Base-by-base conservation (phyloP, 768 basidiomycete species). In the Lactarius psammicola region DNA sequence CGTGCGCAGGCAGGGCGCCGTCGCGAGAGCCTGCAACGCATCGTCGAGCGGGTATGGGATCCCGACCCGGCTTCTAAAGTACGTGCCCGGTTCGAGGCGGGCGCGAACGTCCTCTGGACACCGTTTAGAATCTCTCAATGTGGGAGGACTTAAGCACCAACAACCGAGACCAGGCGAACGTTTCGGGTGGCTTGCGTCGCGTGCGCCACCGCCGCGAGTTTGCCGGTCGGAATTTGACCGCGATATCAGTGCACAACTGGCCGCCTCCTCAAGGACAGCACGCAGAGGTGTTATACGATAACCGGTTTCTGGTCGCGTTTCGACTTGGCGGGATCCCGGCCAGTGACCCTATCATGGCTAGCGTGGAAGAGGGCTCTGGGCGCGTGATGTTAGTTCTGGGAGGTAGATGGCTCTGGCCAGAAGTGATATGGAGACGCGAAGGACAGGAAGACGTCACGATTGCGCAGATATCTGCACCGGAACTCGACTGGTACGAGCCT, bases 1-100 rank as follows among this genome's bases (percentile, higher is more conserved):
- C 81, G 78, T 9, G 84, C 91, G 2, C 86, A 91, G 68, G 84
- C 80, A 2, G 75, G 81, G 65, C 81, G 92, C 38, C 80, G 84
- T 10, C 74, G 72, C 46, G 68, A 63, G 7, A 82, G 80, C 58
- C 73, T 89, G 33, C 67, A 76, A 1, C 79, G 79, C 42, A 84
- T 92, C 63, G 72, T 82, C 23, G 57, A 74, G 15, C 76, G 76
- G 7, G 67, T 92, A 7, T 89, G 85, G 83, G 57, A 72, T 4
- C 72, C 73, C 10, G 61, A 78, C 23, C 75, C 54, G 49, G 59
- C 68, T 40, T 72, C 68, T 49, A 44, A 60, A 18, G 46, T n/a
- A 68, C 79, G 63, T 69, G 70, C 33, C 69, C 72, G 26, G 42
- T 74, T 44, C 67, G 57, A 56, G 26, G 60, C 31, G 20, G 69